Evolutionary conservation across 495 filamentous ascomycete species (phyloP).

Genomic region (Penicillium longicatenatum): DNA sequence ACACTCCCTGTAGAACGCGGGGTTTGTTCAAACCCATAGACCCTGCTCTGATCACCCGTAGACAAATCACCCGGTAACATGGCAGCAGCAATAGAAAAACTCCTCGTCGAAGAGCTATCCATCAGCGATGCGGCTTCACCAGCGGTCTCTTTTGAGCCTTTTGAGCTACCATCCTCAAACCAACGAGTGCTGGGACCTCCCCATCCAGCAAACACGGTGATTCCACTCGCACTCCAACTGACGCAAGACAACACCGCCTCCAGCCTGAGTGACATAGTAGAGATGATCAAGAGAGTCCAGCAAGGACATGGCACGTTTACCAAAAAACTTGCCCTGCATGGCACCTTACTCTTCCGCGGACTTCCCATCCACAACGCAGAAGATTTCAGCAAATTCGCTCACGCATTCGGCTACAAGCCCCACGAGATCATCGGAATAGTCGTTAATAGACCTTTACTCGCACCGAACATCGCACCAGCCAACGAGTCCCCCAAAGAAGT

Average conservation of each 20-base stretch:
- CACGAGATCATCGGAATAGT: constrained; percentile 60
- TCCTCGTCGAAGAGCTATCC: neutral
- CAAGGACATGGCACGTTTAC: constrained; percentile 52
- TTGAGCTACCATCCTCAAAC: constrained; percentile 63
- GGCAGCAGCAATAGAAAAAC: neutral
- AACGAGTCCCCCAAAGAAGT: constrained; percentile 54
- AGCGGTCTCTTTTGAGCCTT: constrained; percentile 55
- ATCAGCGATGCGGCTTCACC: neutral
- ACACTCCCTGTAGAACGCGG: neutral
- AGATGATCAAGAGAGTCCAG: constrained; percentile 48
- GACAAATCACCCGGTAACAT: neutral
- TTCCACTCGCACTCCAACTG: constrained; percentile 46
- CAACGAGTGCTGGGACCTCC: constrained; percentile 43
- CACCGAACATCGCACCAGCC: constrained; percentile 54
- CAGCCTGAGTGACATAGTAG: constrained; percentile 34
- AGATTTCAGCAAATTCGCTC: constrained; percentile 54
- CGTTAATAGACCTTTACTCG: constrained; percentile 50
- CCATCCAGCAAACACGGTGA: constrained; percentile 41
- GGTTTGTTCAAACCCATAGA: neutral
- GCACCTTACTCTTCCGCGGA: constrained; percentile 35
- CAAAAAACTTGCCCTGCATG: constrained; percentile 57
- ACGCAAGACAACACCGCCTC: constrained; percentile 11
- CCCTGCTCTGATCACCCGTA: neutral
- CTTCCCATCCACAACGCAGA: constrained; percentile 36
- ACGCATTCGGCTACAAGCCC: constrained; percentile 54